These are phyloP conservation scores for Wickerhamiella brachini DNA, from an alignment of 805 yeast species.

Conservation along the genomic window DNA sequence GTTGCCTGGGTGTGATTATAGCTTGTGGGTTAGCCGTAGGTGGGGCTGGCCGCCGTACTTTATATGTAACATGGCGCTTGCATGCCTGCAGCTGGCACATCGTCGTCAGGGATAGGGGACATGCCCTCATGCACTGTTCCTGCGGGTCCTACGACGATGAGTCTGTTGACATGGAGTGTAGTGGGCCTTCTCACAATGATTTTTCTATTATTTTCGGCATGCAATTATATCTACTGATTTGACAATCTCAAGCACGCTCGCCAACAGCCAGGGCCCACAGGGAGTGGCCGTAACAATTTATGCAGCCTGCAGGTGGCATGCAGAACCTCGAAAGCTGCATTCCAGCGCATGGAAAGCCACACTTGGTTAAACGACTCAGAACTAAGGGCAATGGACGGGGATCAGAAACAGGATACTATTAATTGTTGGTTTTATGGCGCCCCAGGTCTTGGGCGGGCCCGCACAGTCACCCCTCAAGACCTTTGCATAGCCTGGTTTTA, in stretches of 20 bases:
- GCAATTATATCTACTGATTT: too few relatives aligned
- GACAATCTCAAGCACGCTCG: not conserved
- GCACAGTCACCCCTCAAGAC: not conserved
- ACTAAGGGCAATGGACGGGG: too few relatives aligned
- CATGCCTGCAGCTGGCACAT: not conserved
- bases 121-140: not conserved
- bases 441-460: not conserved
- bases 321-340: not conserved
- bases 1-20: not conserved
- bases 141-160: not conserved
- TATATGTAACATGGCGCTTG: not conserved
- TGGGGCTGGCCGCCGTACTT: not conserved
- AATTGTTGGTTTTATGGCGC: too few relatives aligned
- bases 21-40: not conserved
- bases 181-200: too few relatives aligned
- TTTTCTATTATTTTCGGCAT: too few relatives aligned
- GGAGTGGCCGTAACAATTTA: not conserved
- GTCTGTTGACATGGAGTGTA: too few relatives aligned
- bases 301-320: not conserved
- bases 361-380: not conserved
- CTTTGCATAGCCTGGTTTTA: not conserved
- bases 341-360: not conserved
- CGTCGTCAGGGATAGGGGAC: not conserved
- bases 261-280: not conserved
- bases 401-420: too few relatives aligned